phyloP scores from a whole-genome alignment of 495 filamentous ascomycete species.

The Copromyces sp. region DNA sequence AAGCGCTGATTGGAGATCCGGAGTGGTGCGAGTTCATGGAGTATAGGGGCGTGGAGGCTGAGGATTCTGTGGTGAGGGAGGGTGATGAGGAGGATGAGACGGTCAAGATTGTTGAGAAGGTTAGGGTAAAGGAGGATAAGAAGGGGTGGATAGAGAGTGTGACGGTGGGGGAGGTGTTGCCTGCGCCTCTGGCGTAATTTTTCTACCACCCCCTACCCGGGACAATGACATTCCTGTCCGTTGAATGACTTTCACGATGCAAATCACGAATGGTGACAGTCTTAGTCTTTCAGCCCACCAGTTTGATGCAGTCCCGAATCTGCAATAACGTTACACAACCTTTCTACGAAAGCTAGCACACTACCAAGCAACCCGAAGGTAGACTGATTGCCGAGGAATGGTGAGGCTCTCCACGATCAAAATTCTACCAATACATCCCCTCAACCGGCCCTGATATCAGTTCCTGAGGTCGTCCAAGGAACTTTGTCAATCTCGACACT shows the following conservation, averaged over 20 bases:
- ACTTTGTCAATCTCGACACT: background rate
- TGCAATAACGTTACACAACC: background rate
- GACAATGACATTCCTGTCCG: background rate
- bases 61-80: background rate
- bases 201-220: background rate
- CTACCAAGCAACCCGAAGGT: background rate
- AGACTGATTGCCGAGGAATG: background rate
- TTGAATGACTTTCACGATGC: background rate
- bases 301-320: background rate
- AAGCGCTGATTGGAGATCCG: slow-evolving; percentile 26
- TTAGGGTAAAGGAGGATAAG: background rate
- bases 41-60: slow-evolving; percentile 21
- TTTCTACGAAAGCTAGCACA: background rate
- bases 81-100: background rate
- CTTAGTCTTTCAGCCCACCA: background rate
- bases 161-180: background rate
- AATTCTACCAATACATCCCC: background rate
- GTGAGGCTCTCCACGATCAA: background rate
- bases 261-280: background rate
- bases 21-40: slow-evolving; percentile 33
- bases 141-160: background rate
- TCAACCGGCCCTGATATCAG: background rate
- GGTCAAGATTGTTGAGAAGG: background rate
- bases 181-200: background rate
- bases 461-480: rapidly evolving